These are phyloP conservation scores for Chalara sp. DNA, from an alignment of 2,329 filamentous ascomycete species.

Conservation along the genomic window DNA sequence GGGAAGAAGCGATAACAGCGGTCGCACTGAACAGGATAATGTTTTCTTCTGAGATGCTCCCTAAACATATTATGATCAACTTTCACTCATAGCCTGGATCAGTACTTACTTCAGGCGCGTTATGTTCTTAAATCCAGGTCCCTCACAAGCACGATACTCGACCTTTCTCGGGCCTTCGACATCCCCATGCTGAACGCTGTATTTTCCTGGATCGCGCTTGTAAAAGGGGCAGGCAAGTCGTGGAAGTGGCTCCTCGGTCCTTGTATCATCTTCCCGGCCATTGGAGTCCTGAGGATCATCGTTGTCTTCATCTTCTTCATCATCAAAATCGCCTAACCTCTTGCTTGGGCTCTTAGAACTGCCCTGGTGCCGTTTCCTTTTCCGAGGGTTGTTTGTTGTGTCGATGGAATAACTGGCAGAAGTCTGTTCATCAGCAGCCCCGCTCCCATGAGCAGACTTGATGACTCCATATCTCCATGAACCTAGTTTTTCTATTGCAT, in stretches of 20 bases:
- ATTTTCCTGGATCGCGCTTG: background rate
- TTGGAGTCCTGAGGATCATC: background rate
- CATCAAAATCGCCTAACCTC: background rate
- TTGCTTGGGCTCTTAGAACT: background rate
- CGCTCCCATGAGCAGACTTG: background rate
- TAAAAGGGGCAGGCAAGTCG: constrained; percentile 1
- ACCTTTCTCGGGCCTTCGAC: no score
- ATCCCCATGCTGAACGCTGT: no score
- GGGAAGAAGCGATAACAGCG: no score
- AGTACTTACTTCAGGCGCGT: no score
- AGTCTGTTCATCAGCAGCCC: background rate
- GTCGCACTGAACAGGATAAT: no score
- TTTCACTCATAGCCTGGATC: no score
- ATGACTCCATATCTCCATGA: constrained; percentile 1
- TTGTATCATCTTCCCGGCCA: background rate
- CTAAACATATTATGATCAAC: no score
- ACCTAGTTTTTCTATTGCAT: constrained; percentile 1
- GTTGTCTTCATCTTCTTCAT: constrained; percentile 1
- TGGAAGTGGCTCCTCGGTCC: background rate
- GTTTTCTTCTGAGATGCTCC: no score
- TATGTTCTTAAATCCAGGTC: no score
- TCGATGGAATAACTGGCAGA: background rate
- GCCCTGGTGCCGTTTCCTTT: background rate
- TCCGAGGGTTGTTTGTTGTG: background rate
- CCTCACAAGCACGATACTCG: no score